Evolutionary conservation across 2,329 filamentous ascomycete species (phyloP).

Genomic region (Paecilomyces niveus): DNA sequence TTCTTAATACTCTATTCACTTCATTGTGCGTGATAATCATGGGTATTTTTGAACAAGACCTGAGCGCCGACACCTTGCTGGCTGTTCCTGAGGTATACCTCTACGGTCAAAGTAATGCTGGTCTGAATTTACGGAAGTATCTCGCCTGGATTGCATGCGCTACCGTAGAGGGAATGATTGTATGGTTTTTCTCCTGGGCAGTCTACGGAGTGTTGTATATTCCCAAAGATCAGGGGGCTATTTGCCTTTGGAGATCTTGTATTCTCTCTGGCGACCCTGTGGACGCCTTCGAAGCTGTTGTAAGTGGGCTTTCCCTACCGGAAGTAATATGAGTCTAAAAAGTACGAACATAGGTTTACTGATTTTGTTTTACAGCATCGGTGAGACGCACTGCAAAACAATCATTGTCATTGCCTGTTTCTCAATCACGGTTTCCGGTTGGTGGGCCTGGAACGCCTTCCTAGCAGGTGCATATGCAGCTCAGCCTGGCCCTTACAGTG

Average conservation of each 20-base stretch:
- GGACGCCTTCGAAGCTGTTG: background rate
- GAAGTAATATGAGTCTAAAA: background rate
- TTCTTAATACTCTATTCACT: slow-evolving; percentile 87
- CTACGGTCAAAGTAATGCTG: slow-evolving; percentile 62
- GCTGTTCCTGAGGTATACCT: slow-evolving; percentile 72
- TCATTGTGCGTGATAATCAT: slow-evolving; percentile 70
- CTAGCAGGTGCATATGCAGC: slow-evolving; percentile 1
- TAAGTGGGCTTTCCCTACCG: background rate
- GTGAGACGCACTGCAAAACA: slow-evolving; percentile 2
- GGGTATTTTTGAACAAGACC: slow-evolving; percentile 70
- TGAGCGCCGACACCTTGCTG: slow-evolving; percentile 61
- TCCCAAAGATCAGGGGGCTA: slow-evolving; percentile 1
- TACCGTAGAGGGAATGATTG: slow-evolving; percentile 60
- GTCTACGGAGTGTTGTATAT: slow-evolving; percentile 1
- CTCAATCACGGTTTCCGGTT: background rate
- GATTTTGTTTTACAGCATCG: background rate
- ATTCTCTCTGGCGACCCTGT: background rate
- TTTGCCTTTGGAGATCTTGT: slow-evolving; percentile 3
- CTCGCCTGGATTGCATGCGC: slow-evolving; percentile 69
- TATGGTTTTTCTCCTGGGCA: slow-evolving; percentile 55
- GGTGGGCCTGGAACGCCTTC: background rate
- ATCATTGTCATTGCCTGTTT: slow-evolving; percentile 3
- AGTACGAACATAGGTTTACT: background rate
- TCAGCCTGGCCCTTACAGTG: slow-evolving; percentile 1
- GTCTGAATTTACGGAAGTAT: slow-evolving; percentile 69